A percentile compares a stretch with the other conserved stretches of the same genome.
These are phyloP conservation scores for Neoconidiobolus thromboides DNA, from an alignment of 371 early-diverging fungal species.

Conservation along the genomic window DNA sequence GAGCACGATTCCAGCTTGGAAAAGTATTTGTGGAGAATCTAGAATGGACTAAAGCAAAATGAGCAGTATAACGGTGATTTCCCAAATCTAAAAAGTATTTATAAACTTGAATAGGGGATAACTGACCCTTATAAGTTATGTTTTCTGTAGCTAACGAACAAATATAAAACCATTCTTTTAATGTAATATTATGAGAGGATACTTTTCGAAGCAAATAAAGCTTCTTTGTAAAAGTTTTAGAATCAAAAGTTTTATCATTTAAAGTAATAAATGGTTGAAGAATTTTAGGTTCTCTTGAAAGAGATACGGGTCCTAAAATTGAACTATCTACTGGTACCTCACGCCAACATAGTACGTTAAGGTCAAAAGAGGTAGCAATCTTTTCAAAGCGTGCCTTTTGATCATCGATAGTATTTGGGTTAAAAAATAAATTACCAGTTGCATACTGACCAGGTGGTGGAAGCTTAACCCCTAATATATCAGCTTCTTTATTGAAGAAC, in stretches of 20 bases:
- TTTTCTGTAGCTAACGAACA: conserved; percentile 83
- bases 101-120: conserved; percentile 85
- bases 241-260: conserved; percentile 26
- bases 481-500: conserved; percentile 34
- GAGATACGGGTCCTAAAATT: conserved; percentile 75
- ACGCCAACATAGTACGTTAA: conserved; percentile 80
- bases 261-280: conserved; percentile 71
- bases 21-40: conserved; percentile 97
- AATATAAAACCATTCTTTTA: conserved; percentile 83
- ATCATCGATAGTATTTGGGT: conserved; percentile 30
- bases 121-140: conserved; percentile 90
- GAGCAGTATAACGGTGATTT: conserved; percentile 55
- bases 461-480: conserved; percentile 26
- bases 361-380: conserved; percentile 40
- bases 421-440: conserved; percentile 81
- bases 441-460: conserved; percentile 75
- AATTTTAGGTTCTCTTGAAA: conserved; percentile 80
- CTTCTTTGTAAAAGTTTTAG: conserved; percentile 59
- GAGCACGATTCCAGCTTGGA: conserved; percentile 95
- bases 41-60: conserved; percentile 92
- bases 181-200: conserved; percentile 54
- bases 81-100: conserved; percentile 74
- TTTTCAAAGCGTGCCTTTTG: conserved; percentile 60
- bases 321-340: conserved; percentile 62
- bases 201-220: conserved; percentile 81